Evolutionary conservation across 352 stramenopile species (phyloP).

Genomic region (Plasmopara muralis): DNA sequence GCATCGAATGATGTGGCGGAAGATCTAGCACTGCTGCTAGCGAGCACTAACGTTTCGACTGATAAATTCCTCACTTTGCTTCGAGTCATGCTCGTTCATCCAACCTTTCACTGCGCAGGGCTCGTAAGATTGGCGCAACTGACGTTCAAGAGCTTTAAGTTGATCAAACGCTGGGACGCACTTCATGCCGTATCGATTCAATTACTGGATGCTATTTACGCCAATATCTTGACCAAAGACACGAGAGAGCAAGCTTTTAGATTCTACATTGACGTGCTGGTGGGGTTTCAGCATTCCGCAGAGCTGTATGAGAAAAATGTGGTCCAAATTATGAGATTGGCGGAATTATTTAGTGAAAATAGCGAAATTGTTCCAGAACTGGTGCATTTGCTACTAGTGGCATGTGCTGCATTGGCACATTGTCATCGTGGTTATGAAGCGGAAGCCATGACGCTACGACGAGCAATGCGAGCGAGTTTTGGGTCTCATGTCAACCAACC

Average conservation of each 20-base stretch:
- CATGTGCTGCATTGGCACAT: conserved; percentile 47
- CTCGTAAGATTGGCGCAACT: conserved; percentile 49
- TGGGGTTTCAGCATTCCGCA: conserved; percentile 72
- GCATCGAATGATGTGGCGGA: conserved; percentile 21
- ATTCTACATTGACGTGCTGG: conserved; percentile 60
- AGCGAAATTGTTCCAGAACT: conserved; percentile 17
- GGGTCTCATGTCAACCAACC: conserved; percentile 25
- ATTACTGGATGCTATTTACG: conserved; percentile 37
- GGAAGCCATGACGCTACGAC: conserved; percentile 38
- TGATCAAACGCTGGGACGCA: conserved; percentile 68
- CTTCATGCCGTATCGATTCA: conserved; percentile 32
- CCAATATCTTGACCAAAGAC: conserved; percentile 22
- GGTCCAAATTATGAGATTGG: conserved; percentile 37
- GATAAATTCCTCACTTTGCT: conserved; percentile 32
- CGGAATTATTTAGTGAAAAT: conserved; percentile 33
- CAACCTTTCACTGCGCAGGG: conserved; percentile 28
- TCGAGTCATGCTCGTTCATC: conserved; percentile 30
- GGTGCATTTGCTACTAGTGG: conserved; percentile 31
- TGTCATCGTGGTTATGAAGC: conserved; percentile 61
- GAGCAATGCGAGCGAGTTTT: conserved; percentile 35
- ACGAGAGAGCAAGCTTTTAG: conserved; percentile 25
- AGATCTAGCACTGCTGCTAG: conserved; percentile 58
- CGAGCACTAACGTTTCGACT: conserved; percentile 35
- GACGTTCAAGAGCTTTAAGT: conserved; percentile 61
- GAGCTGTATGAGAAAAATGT: conserved; percentile 45